Percentiles rank a stretch among this genome's conserved stretches.
These are phyloP conservation scores for Hebeloma cylindrosporum DNA, from an alignment of 768 basidiomycete species.

Conservation along the genomic window DNA sequence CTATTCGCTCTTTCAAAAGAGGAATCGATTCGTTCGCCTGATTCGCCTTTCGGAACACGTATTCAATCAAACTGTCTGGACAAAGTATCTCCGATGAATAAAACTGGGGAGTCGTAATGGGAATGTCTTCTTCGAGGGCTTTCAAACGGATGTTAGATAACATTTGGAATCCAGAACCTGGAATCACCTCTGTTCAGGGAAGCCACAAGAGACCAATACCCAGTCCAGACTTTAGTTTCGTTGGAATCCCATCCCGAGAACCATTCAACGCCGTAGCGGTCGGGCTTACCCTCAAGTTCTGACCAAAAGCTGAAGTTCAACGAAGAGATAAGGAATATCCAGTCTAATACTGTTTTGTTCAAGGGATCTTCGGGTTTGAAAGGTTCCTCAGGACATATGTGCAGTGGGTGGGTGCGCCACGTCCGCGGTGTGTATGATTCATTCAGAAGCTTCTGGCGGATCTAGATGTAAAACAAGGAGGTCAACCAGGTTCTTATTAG, in stretches of 20 bases:
- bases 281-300: constrained; percentile 53
- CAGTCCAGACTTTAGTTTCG: constrained; percentile 60
- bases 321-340: constrained; percentile 86
- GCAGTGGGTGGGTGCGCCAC: constrained; percentile 77
- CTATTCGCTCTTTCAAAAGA: constrained; percentile 67
- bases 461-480: constrained; percentile 39
- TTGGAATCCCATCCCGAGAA: constrained; percentile 60
- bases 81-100: constrained; percentile 71
- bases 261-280: constrained; percentile 81
- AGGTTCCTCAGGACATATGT: constrained; percentile 69
- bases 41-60: constrained; percentile 64
- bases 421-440: constrained; percentile 78
- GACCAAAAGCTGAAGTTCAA: constrained; percentile 94
- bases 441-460: constrained; percentile 52
- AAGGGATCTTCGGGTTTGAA: constrained; percentile 52
- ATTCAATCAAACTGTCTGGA: constrained; percentile 65
- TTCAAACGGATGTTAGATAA: constrained; percentile 6
- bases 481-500: neutral
- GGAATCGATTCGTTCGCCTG: constrained; percentile 67
- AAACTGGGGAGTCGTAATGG: constrained; percentile 77
- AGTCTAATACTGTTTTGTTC: constrained; percentile 65
- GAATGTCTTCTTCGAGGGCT: constrained; percentile 78
- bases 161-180: constrained; percentile 1
- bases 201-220: constrained; percentile 88
- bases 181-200: constrained; percentile 74